These are phyloP conservation scores for Trichoderma atrobrunneum DNA, from an alignment of 2,329 filamentous ascomycete species.

Conservation along the genomic window DNA sequence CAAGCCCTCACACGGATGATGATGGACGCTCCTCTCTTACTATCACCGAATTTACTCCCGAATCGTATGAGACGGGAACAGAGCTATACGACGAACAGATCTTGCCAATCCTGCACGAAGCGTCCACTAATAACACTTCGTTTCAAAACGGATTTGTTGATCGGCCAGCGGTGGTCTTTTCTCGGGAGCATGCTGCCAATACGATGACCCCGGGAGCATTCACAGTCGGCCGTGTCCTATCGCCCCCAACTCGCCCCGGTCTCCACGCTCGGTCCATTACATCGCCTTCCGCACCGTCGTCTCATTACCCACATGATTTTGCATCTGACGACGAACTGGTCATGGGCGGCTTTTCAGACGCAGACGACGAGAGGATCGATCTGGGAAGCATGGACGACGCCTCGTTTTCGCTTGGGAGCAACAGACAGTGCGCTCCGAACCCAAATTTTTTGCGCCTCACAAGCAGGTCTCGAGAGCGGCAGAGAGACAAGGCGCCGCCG, in stretches of 20 bases:
- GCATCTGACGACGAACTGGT: conserved; percentile 73
- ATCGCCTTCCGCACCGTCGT: conserved; percentile 64
- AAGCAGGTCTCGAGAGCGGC: conserved; percentile 34
- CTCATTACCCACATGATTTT: conserved; percentile 54
- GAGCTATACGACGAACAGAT: conserved; percentile 92
- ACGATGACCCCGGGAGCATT: conserved; percentile 63
- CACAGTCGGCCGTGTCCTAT: conserved; percentile 41
- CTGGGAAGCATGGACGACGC: conserved; percentile 39
- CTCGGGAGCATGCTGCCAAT: conserved; percentile 59
- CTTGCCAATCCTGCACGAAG: conserved; percentile 83
- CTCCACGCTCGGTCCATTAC: conserved; percentile 83
- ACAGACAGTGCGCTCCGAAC: conserved; percentile 52
- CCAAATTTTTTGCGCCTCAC: conserved; percentile 36
- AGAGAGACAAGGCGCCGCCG: conserved; percentile 35
- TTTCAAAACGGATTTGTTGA: conserved; percentile 91
- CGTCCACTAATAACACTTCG: conserved; percentile 71
- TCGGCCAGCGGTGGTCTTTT: conserved; percentile 57
- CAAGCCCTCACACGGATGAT: conserved; percentile 55
- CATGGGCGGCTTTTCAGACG: conserved; percentile 77
- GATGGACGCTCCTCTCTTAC: conserved; percentile 62
- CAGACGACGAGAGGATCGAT: conserved; percentile 56
- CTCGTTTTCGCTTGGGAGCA: conserved; percentile 58
- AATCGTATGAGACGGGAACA: conserved; percentile 65
- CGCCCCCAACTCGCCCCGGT: conserved; percentile 53
- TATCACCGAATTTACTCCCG: conserved; percentile 62